Evolutionary conservation across 768 basidiomycete genomes (phyloP).

Genomic region (Calocera cornea): DNA sequence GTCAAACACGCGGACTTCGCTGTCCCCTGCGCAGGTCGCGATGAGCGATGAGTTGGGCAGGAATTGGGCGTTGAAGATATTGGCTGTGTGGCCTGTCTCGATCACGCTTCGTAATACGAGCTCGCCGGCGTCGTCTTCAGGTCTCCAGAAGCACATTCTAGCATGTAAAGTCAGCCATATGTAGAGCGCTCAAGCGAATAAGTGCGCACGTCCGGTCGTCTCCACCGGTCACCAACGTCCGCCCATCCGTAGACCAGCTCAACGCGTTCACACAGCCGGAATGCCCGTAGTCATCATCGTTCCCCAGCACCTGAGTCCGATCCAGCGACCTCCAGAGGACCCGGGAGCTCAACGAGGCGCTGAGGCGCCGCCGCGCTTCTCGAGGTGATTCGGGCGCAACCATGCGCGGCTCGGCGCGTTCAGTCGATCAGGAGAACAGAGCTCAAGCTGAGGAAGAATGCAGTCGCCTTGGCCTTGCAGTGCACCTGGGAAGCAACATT

Average conservation of each 20-base stretch:
- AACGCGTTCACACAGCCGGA: conserved; percentile 60
- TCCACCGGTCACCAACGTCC: conserved; percentile 52
- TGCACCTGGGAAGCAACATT: neutral
- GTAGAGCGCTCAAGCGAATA: conserved; percentile 23
- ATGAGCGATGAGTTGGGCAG: conserved; percentile 67
- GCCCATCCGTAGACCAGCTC: conserved; percentile 55
- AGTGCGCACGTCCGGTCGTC: conserved; percentile 52
- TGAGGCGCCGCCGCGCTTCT: conserved; percentile 13
- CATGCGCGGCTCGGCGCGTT: neutral
- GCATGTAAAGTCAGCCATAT: conserved; percentile 24
- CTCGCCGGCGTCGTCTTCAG: conserved; percentile 34
- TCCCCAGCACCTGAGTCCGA: conserved; percentile 60
- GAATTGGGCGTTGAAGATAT: conserved; percentile 77
- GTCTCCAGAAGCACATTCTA: conserved; percentile 68
- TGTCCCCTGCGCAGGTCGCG: conserved; percentile 41
- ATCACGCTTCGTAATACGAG: conserved; percentile 60
- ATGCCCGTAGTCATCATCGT: conserved; percentile 43
- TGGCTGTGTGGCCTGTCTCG: conserved; percentile 62
- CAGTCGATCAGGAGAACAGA: conserved; percentile 15
- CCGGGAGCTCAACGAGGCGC: neutral
- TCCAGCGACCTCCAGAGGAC: conserved; percentile 32
- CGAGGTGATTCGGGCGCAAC: neutral
- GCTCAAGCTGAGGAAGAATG: neutral
- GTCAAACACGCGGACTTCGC: conserved; percentile 67
- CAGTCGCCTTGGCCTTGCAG: neutral